These are phyloP conservation scores for Cladosporium sp. DNA, from an alignment of 2,329 filamentous ascomycete genomes.

Conservation along the genomic window DNA sequence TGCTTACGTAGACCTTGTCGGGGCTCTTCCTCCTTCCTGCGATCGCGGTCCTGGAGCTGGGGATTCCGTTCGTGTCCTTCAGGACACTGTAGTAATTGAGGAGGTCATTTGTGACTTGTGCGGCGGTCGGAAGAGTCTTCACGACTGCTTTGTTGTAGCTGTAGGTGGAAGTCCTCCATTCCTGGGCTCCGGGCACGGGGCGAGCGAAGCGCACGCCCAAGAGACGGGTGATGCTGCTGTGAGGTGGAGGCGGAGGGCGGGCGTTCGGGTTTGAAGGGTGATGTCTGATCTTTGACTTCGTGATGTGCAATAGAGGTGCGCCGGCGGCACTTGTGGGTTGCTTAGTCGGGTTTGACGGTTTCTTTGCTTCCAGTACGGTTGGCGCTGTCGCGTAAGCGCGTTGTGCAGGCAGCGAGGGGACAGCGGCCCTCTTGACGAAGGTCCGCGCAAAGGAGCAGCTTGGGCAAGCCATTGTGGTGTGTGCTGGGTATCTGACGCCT, in stretches of 20 bases:
- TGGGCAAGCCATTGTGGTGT: constrained; percentile 11
- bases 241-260: constrained; percentile 7
- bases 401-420: background rate
- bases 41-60: constrained; percentile 17
- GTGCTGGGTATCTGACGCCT: background rate
- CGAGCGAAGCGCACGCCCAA: constrained; percentile 11
- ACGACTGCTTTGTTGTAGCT: constrained; percentile 21
- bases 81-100: constrained; percentile 19
- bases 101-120: constrained; percentile 17
- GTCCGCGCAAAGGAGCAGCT: constrained; percentile 10
- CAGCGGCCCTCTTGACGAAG: constrained; percentile 4
- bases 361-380: background rate
- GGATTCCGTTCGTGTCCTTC: constrained; percentile 5
- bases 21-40: constrained; percentile 12
- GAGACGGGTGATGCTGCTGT: constrained; percentile 6
- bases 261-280: constrained; percentile 9
- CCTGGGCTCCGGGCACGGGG: constrained; percentile 19
- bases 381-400: background rate
- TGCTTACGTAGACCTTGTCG: constrained; percentile 18
- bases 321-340: background rate
- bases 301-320: constrained; percentile 8
- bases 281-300: constrained; percentile 3
- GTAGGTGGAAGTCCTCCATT: constrained; percentile 24
- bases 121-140: constrained; percentile 20
- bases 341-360: background rate